phyloP scores from a whole-genome alignment of 176 grass and related monocot genomes.

The Rhynchospora breviuscula region DNA sequence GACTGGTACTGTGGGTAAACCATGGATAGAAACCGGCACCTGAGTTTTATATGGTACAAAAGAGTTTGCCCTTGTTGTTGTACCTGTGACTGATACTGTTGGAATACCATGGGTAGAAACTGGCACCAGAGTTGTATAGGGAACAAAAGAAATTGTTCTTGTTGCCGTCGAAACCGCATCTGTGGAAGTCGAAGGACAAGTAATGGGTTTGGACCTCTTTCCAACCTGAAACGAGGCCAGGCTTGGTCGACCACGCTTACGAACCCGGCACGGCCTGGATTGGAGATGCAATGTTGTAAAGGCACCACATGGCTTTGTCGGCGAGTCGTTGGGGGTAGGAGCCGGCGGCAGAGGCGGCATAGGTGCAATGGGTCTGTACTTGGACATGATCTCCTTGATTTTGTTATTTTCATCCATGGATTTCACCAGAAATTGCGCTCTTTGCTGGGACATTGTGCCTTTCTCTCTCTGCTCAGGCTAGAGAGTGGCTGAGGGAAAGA shows the following conservation, averaged over 20 bases:
- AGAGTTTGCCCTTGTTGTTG: conserved; percentile 5
- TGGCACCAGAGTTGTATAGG: too few relatives aligned
- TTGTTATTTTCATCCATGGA: conserved; percentile 66
- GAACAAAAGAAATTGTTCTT: too few relatives aligned
- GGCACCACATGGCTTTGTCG: conserved; percentile 1
- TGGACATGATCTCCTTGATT: conserved; percentile 86
- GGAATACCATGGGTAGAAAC: too few relatives aligned
- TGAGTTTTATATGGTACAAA: conserved; percentile 16
- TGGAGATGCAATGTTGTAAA: conserved; percentile 35
- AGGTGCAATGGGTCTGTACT: conserved; percentile 91
- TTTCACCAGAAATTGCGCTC: conserved; percentile 43
- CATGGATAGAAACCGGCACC: neutral
- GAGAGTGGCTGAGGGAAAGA: conserved; percentile 1
- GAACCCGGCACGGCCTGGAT: conserved; percentile 50
- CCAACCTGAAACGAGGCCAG: conserved; percentile 4
- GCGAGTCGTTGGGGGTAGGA: conserved; percentile 4
- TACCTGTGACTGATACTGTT: too few relatives aligned
- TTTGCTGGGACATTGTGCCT: conserved; percentile 27
- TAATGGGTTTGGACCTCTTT: conserved; percentile 30
- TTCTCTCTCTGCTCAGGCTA: neutral
- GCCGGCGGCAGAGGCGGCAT: conserved; percentile 39
- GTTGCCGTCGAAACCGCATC: conserved; percentile 23
- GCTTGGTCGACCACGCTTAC: conserved; percentile 50
- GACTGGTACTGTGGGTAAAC: neutral
- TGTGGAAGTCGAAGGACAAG: conserved; percentile 29